Conservation (phyloP, 2,329 filamentous ascomycete genomes). For the Coniosporium tulheliwenetii region DNA sequence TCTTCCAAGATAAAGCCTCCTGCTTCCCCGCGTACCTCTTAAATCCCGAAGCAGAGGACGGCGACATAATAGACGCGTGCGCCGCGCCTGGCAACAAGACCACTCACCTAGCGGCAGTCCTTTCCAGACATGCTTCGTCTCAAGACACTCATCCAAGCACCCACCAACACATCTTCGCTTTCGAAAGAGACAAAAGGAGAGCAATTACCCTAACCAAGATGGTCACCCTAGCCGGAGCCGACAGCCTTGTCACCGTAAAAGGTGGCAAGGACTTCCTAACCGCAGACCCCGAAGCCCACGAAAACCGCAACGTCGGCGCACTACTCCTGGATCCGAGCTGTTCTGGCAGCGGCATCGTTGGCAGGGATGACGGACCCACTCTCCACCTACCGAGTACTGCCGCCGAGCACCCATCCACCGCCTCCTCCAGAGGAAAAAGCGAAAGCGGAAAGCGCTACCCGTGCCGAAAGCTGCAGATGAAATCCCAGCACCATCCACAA, state of each 20-base stretch:
- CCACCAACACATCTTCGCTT: constrained; percentile 52
- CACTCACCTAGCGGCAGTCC: constrained; percentile 72
- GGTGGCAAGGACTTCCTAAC: constrained; percentile 70
- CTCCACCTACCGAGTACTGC: constrained; percentile 41
- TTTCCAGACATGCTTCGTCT: constrained; percentile 27
- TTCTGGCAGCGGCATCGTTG: constrained; percentile 92
- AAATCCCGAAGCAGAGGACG: constrained; percentile 48
- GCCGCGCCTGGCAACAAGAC: constrained; percentile 96
- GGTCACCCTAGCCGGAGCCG: constrained; percentile 62
- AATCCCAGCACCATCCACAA: constrained; percentile 2
- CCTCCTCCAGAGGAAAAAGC: constrained; percentile 9
- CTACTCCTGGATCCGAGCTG: constrained; percentile 87
- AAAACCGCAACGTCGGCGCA: constrained; percentile 57
- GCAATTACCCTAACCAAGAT: constrained; percentile 70
- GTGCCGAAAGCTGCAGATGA: constrained; percentile 2
- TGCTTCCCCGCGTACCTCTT: constrained; percentile 91
- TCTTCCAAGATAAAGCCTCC: constrained; percentile 91
- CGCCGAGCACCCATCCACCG: neutral
- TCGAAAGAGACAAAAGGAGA: constrained; percentile 58
- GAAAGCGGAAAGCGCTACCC: constrained; percentile 10
- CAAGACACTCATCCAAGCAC: constrained; percentile 2
- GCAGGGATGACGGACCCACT: constrained; percentile 62
- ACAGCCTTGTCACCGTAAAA: constrained; percentile 49
- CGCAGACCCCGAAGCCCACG: constrained; percentile 46
- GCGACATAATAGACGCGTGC: constrained; percentile 80